These are phyloP conservation scores for Lecanoromycetidae sp. DNA, from an alignment of 2,329 filamentous ascomycete species.

Conservation along the genomic window DNA sequence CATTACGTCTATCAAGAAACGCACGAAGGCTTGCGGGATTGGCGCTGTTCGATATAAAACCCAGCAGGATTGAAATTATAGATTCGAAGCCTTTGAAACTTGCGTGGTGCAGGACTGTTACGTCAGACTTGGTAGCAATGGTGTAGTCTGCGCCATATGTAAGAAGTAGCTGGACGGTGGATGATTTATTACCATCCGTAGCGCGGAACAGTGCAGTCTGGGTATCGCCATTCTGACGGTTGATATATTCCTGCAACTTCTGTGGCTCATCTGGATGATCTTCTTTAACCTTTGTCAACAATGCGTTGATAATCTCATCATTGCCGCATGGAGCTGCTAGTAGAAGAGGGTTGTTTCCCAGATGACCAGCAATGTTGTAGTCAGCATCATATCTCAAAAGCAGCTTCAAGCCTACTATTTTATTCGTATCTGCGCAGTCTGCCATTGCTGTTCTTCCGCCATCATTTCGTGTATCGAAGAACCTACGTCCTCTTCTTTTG, in stretches of 20 bases:
- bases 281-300: neutral
- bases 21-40: neutral
- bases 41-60: neutral
- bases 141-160: slow-evolving; percentile 3
- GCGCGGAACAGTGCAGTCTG: neutral
- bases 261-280: neutral
- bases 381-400: slow-evolving; percentile 2
- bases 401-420: neutral
- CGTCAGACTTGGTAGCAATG: neutral
- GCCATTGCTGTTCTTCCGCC: slow-evolving; percentile 3
- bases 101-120: slow-evolving; percentile 3
- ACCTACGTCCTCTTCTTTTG: neutral
- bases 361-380: neutral
- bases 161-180: slow-evolving; percentile 2
- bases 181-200: neutral
- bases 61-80: neutral
- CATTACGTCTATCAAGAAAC: neutral
- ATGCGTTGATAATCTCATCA: neutral
- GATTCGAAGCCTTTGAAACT: neutral
- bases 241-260: slow-evolving; percentile 1
- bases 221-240: neutral
- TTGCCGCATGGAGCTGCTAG: neutral
- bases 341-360: slow-evolving; percentile 1
- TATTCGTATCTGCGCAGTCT: neutral
- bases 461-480: slow-evolving; percentile 1